Conservation (phyloP, 2,329 filamentous ascomycete genomes). For the Ceratocystis destructans region DNA sequence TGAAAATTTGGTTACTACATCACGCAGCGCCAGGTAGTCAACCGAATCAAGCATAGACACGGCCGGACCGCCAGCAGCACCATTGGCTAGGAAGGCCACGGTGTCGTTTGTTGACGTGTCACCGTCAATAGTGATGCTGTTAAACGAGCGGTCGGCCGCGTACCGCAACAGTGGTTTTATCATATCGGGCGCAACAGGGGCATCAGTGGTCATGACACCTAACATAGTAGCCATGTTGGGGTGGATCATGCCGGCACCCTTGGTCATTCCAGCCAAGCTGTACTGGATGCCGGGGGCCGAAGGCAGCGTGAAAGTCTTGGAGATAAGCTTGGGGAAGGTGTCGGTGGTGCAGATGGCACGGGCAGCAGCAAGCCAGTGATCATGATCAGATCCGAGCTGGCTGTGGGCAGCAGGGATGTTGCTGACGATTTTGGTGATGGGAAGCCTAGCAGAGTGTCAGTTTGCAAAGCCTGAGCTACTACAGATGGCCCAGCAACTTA, state of each 20-base stretch:
- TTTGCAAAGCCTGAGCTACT: background rate
- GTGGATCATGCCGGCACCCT: slow-evolving; percentile 98
- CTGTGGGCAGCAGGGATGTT: slow-evolving; percentile 66
- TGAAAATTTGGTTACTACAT: slow-evolving; percentile 62
- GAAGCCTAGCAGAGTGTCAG: slow-evolving; percentile 41
- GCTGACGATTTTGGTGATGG: slow-evolving; percentile 76
- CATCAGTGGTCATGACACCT: slow-evolving; percentile 84
- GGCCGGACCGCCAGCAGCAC: slow-evolving; percentile 62
- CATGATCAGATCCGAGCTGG: slow-evolving; percentile 59
- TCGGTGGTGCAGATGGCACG: slow-evolving; percentile 95
- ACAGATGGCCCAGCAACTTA: slow-evolving; percentile 26
- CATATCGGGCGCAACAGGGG: slow-evolving; percentile 54
- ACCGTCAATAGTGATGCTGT: slow-evolving; percentile 91
- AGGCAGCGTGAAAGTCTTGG: slow-evolving; percentile 69
- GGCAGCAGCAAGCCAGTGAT: slow-evolving; percentile 75
- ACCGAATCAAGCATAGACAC: slow-evolving; percentile 40
- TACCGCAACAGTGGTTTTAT: slow-evolving; percentile 57
- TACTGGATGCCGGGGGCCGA: slow-evolving; percentile 57
- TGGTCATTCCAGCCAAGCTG: slow-evolving; percentile 84
- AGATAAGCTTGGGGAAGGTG: slow-evolving; percentile 92
- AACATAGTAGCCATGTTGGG: slow-evolving; percentile 97
- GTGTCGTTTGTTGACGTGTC: slow-evolving; percentile 98
- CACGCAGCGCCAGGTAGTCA: slow-evolving; percentile 59
- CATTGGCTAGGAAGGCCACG: slow-evolving; percentile 86
- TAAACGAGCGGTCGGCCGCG: slow-evolving; percentile 77